Base-by-base conservation (phyloP, 2,329 filamentous ascomycete genomes). In the Akanthomyces muscarius region DNA sequence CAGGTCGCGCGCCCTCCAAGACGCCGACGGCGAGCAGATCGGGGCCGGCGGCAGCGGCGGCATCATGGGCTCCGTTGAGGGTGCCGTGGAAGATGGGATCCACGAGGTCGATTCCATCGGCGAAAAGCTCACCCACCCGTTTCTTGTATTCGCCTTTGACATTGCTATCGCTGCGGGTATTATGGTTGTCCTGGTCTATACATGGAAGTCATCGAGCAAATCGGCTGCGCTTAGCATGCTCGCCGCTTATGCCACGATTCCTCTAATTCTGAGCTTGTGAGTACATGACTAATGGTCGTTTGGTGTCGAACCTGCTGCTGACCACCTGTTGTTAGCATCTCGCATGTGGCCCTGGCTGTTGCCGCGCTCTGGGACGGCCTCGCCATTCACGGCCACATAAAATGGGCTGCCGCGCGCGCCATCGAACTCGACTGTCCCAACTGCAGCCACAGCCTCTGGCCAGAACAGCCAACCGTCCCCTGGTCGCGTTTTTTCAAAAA, bases 191-290 rank as follows among this genome's bases (percentile, higher is more conserved):
- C 64, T 80, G 57, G 74, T 78, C 25, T 76, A 77, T 42, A 78
- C 76, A 1, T 80, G 77, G 76, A 73, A 74, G 45, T 65, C 66
- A 41, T 68, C 68, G 18, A 64, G 68, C 7, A 55, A 63, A 13
- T 69, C 69, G 33, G 68, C 72, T 3, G 69, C 72, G 59, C 64
- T 77, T 55, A 74, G 71, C 47, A 78, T 78, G 76, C 70, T 80
- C 38, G 76, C 76, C 44, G 74, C 77, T 14, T 80, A 79, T 65
- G 73, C 73, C 13, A 79, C 77, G 3, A 72, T 80, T 21, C 77
- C 77, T 44, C 69, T 79, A 50, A 66, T 79, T 33, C 62, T 74
- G 41, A 78, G 74, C 66, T 77, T 78, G 78, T 79, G 70, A 66
- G 74, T 67, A 11, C 18, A 51, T 13, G 14, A 41, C 8, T 30